A percentile compares a stretch with the other conserved stretches of the same genome.
phyloP scores from a whole-genome alignment of 2,329 filamentous ascomycete genomes.

The Celoporthe dispersa region DNA sequence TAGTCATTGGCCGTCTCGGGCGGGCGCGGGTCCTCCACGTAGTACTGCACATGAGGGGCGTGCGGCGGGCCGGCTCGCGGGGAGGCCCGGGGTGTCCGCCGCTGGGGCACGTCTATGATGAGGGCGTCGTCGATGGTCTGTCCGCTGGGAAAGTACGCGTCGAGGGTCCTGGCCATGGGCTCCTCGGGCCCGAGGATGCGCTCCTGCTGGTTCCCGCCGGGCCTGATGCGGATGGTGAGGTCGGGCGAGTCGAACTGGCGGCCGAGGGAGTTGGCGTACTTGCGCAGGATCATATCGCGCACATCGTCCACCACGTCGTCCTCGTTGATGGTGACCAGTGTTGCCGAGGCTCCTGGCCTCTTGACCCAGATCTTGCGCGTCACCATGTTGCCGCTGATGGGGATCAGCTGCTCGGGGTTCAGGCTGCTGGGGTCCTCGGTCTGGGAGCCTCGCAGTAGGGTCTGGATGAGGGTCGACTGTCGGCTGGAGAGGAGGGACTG shows the following conservation, averaged over 20 bases:
- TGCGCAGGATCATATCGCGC: slow-evolving; percentile 86
- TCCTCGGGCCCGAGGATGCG: slow-evolving; percentile 85
- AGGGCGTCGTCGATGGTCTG: slow-evolving; percentile 89
- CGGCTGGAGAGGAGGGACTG: slow-evolving; percentile 52
- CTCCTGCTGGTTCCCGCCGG: slow-evolving; percentile 70
- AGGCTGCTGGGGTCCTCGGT: slow-evolving; percentile 42
- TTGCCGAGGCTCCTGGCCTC: slow-evolving; percentile 82
- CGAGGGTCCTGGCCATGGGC: slow-evolving; percentile 75
- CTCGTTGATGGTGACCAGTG: slow-evolving; percentile 81
- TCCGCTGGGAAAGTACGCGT: slow-evolving; percentile 82
- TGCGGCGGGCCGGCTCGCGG: slow-evolving; percentile 61
- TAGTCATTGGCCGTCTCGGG: slow-evolving; percentile 77
- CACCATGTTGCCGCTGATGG: slow-evolving; percentile 57
- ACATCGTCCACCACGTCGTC: slow-evolving; percentile 95
- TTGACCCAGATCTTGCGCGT: slow-evolving; percentile 94
- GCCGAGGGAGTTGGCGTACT: slow-evolving; percentile 92
- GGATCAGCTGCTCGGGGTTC: slow-evolving; percentile 41
- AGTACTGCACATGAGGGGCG: slow-evolving; percentile 51
- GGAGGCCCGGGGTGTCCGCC: slow-evolving; percentile 79
- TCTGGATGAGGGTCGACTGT: slow-evolving; percentile 54
- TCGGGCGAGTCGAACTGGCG: slow-evolving; percentile 90
- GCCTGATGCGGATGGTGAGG: slow-evolving; percentile 75
- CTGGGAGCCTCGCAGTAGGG: slow-evolving; percentile 54
- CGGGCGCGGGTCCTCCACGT: slow-evolving; percentile 67
- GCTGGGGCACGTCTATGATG: slow-evolving; percentile 81